A percentile compares a stretch with the other conserved stretches of the same genome.
These are phyloP conservation scores for Zygosaccharomyces bailii DNA, from an alignment of 805 yeast genomes.

Conservation along the genomic window DNA sequence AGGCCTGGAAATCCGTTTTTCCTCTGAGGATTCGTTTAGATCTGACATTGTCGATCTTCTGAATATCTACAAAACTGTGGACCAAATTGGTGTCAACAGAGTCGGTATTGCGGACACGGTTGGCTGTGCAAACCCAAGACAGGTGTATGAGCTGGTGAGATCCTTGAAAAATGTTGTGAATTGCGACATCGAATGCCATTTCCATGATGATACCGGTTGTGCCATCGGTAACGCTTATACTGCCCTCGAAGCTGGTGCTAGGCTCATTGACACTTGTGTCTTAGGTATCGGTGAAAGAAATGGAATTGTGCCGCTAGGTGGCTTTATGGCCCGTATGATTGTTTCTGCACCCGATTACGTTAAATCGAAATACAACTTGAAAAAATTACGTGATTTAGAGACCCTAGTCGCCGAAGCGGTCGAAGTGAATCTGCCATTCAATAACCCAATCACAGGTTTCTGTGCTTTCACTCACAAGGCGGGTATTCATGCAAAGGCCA, in stretches of 20 bases:
- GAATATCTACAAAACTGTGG: conserved; percentile 94
- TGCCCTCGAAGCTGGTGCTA: conserved; percentile 96
- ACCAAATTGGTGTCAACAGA: conserved; percentile 95
- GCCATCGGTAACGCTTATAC: conserved; percentile 98
- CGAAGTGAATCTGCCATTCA: conserved; percentile 94
- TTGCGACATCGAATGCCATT: conserved; percentile 97
- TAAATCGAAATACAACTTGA: conserved; percentile 87
- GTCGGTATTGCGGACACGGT: conserved; percentile 99
- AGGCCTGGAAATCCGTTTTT: conserved; percentile 93
- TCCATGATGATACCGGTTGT: conserved; percentile 98
- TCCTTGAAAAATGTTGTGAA: conserved; percentile 89
- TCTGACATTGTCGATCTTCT: conserved; percentile 92
- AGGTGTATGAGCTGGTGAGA: conserved; percentile 92
- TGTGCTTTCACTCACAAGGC: conserved; percentile 99
- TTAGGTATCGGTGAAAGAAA: conserved; percentile 98
- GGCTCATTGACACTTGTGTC: conserved; percentile 91
- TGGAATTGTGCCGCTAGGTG: conserved; percentile 97
- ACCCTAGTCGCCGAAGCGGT: conserved; percentile 96
- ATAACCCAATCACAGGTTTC: conserved; percentile 98
- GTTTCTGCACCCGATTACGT: conserved; percentile 97
- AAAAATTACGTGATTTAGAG: conserved; percentile 93
- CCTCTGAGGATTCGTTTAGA: conserved; percentile 96
- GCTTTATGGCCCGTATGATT: conserved; percentile 98
- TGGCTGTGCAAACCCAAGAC: conserved; percentile 98
- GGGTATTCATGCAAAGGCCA: conserved; percentile 98